These are phyloP conservation scores for Trichoderma harzianum DNA, from an alignment of 2,329 filamentous ascomycete genomes.

Conservation along the genomic window DNA sequence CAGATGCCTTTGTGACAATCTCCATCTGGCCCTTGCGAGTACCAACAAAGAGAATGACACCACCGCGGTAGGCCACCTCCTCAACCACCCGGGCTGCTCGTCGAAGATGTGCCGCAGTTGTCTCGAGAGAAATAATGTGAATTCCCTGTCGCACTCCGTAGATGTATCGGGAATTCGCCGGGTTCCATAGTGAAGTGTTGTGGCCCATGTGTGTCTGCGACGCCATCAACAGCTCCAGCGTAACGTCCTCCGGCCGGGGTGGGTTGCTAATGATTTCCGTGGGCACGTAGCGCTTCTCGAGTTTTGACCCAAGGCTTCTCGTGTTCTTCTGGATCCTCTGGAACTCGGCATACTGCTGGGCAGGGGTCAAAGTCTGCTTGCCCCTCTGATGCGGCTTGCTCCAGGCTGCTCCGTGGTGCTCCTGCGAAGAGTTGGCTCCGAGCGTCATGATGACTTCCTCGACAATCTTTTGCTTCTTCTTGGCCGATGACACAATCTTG, in stretches of 20 bases:
- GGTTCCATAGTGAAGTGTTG: slow-evolving; percentile 88
- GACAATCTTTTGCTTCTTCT: slow-evolving; percentile 35
- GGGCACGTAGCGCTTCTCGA: slow-evolving; percentile 60
- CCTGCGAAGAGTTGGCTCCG: slow-evolving; percentile 33
- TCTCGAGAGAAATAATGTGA: slow-evolving; percentile 90
- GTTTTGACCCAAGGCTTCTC: slow-evolving; percentile 44
- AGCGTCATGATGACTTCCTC: slow-evolving; percentile 35
- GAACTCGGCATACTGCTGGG: slow-evolving; percentile 40
- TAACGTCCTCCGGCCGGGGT: slow-evolving; percentile 73
- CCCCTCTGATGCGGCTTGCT: slow-evolving; percentile 31
- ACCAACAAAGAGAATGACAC: slow-evolving; percentile 86
- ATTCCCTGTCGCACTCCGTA: slow-evolving; percentile 83
- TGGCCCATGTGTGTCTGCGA: slow-evolving; percentile 88
- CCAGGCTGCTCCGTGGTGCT: slow-evolving; percentile 35
- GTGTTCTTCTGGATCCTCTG: slow-evolving; percentile 42
- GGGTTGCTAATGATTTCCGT: slow-evolving; percentile 67
- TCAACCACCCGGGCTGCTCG: slow-evolving; percentile 89
- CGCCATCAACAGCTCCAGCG: slow-evolving; percentile 85
- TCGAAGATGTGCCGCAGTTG: slow-evolving; percentile 84
- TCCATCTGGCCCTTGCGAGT: slow-evolving; percentile 79
- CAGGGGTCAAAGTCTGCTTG: slow-evolving; percentile 35
- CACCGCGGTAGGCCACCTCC: slow-evolving; percentile 77
- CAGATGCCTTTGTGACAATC: slow-evolving; percentile 75
- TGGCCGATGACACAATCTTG: slow-evolving; percentile 26
- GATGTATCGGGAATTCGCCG: slow-evolving; percentile 89